These are phyloP conservation scores for Ophiostoma quercus DNA, from an alignment of 2,329 filamentous ascomycete species.

Conservation along the genomic window DNA sequence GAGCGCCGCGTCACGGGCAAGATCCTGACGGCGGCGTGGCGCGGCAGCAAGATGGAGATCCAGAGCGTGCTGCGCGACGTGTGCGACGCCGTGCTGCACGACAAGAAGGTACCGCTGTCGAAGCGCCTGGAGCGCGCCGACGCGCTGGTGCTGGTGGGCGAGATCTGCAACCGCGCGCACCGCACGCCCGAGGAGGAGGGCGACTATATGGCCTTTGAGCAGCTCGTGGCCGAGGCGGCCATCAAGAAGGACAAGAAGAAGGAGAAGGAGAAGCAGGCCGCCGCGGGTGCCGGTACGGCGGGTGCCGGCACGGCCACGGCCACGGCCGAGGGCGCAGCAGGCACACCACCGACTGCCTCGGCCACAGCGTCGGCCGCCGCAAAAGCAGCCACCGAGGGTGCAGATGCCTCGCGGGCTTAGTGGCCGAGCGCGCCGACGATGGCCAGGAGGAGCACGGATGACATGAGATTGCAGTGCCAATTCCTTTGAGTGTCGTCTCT, in stretches of 20 bases:
- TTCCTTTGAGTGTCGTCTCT: too few relatives aligned
- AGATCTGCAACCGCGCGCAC: slow-evolving; percentile 79
- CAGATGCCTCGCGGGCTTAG: slow-evolving; percentile 35
- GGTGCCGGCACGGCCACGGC: neutral
- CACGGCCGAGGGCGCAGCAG: neutral
- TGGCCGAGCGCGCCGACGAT: neutral
- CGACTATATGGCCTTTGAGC: slow-evolving; percentile 97
- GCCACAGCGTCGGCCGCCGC: slow-evolving; percentile 5
- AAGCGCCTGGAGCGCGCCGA: slow-evolving; percentile 91
- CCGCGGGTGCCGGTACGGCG: neutral
- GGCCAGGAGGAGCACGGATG: neutral
- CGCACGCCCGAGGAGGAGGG: slow-evolving; percentile 93
- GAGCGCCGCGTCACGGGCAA: slow-evolving; percentile 95
- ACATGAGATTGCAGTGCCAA: neutral
- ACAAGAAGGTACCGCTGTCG: slow-evolving; percentile 68
- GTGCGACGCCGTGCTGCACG: slow-evolving; percentile 79
- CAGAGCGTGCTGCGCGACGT: slow-evolving; percentile 93
- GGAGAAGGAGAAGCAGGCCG: slow-evolving; percentile 36
- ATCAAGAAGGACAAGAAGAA: slow-evolving; percentile 83
- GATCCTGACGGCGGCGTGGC: slow-evolving; percentile 94
- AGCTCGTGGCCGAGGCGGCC: slow-evolving; percentile 92
- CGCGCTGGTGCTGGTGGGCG: slow-evolving; percentile 80
- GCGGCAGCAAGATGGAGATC: slow-evolving; percentile 95
- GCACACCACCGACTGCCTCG: neutral
- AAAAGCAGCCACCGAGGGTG: slow-evolving; percentile 30